Conservation (phyloP, 2,329 filamentous ascomycete genomes). For the Mycosphaerella arachidis region DNA sequence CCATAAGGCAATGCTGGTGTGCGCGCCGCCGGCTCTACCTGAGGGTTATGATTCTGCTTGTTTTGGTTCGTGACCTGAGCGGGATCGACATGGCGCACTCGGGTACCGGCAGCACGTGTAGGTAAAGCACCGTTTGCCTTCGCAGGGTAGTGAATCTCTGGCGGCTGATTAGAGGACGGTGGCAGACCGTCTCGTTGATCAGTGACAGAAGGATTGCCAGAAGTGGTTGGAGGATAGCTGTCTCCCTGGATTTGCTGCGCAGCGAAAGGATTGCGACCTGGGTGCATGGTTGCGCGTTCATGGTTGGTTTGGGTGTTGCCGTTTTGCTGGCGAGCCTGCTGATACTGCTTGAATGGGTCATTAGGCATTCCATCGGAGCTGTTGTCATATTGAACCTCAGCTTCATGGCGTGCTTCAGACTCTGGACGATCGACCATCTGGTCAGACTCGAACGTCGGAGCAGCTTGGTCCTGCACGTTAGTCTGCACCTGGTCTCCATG, state of each 20-base stretch:
- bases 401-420: not conserved
- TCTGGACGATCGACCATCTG: not conserved
- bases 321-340: not conserved
- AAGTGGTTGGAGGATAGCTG: slow-evolving; percentile 18
- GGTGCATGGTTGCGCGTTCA: not conserved
- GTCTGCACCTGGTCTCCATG: not conserved
- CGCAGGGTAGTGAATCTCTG: not conserved
- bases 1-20: not conserved
- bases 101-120: not conserved
- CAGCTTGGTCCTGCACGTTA: not conserved
- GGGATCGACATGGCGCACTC: too few relatives aligned
- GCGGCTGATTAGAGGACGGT: not conserved
- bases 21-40: not conserved
- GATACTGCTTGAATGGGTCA: not conserved
- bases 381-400: not conserved
- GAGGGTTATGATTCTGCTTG: not conserved
- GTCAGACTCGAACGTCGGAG: not conserved
- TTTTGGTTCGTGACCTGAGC: too few relatives aligned
- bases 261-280: not conserved
- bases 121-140: not conserved
- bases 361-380: not conserved
- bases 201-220: slow-evolving; percentile 9
- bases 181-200: slow-evolving; percentile 1
- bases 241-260: slow-evolving; percentile 9
- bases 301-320: not conserved